Base-by-base conservation (phyloP, 1,284 basidiomycete species). In the Ustilago xerochloae region DNA sequence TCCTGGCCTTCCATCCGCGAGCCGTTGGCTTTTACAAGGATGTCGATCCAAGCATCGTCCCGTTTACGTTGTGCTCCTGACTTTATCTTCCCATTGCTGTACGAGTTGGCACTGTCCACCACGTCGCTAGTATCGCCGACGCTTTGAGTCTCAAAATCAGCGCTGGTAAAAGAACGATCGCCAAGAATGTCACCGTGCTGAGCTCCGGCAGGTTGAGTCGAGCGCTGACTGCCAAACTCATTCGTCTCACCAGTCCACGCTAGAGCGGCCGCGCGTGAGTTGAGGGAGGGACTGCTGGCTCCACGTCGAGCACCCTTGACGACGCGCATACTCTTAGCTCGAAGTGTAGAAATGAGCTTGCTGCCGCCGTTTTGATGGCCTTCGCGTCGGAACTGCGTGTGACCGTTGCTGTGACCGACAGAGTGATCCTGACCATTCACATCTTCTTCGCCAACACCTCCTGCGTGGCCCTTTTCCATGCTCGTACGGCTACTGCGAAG, bases 21-120 rank as follows among this genome's bases (percentile, higher is more conserved):
- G 20, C 61, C 63, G 33, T 68, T 68, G 9, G 64, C 48, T 43
- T 65, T 64, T 35, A 78, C 47, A 54, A 77, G 18, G 38, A 81
- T 67, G 50, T 81, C 80, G 38, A 81, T 54, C 80, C 80, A 81
- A 2, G 70, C 58, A 38, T 80, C 78, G n/a, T 68, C 56, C 5
- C 32, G 6, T 0, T 64, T 72, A 32, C 59, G 57, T 20, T 48
- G 59, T 36, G 35, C 35, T 12, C 13, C 35, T 56, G 43, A 16
- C 49, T 28, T 48, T 66, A 58, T 9, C 48, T 12, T 56, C 69
- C 18, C 58, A 26, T 30, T 62, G 6, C n/a, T 49, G 16, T 4
- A 32, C 10, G n/a, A n/a, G n/a, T n/a, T n/a, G n/a, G n/a, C 18
- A 38, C 61, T 62, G 10, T 12, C 51, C 36, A 26, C 26, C 5